Evolutionary conservation across 345 rosid species (phyloP), one percentile per base, ranked within the genome.

Genomic region (Linum usitatissimum): DNA sequence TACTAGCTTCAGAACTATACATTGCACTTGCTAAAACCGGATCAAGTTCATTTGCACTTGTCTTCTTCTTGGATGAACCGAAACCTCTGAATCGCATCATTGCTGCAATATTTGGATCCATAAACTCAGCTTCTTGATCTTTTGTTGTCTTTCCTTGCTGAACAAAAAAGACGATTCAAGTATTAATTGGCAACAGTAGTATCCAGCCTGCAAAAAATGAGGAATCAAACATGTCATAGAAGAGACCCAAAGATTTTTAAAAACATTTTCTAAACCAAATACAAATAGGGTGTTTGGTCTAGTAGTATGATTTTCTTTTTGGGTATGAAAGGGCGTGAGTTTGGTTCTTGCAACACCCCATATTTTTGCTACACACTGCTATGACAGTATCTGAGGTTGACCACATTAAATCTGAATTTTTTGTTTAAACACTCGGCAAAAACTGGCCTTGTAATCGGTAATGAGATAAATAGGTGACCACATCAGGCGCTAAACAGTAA

Each of bases 261-360:
- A n/a, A n/a, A n/a, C n/a, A n/a, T n/a, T n/a, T n/a, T n/a, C n/a
- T n/a, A n/a, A n/a, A n/a, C n/a, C n/a, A n/a, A n/a, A n/a, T 6
- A 42, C 49, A 54, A 59, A 30, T 13, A 12, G 62, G 62, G 62
- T 31, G 88, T 80, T 86, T 91, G 90, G 94, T 87, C 92, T 82
- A 83, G 96, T 86, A 89, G 90, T 83, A 86, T 87, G 93, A 88
- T 86, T 91, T 89, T 86, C 85, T 86, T 93, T 86, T 87, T 87
- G 87, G 96, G 88, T 86, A 90, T 91, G 84, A 84, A 88, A 83
- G 94, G 90, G 73, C 88, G 82, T 78, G 91, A 84, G 94, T 91
- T 91, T 91, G 87, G 83, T 80, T 86, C 91, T 84, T 83, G 82
- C 81, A 86, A 83, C 90, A 78, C 87, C 96, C 96, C 87, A 28